Evolutionary conservation across 306 rosid genomes (phyloP).

Genomic region (Pyrus bretschneideri): DNA sequence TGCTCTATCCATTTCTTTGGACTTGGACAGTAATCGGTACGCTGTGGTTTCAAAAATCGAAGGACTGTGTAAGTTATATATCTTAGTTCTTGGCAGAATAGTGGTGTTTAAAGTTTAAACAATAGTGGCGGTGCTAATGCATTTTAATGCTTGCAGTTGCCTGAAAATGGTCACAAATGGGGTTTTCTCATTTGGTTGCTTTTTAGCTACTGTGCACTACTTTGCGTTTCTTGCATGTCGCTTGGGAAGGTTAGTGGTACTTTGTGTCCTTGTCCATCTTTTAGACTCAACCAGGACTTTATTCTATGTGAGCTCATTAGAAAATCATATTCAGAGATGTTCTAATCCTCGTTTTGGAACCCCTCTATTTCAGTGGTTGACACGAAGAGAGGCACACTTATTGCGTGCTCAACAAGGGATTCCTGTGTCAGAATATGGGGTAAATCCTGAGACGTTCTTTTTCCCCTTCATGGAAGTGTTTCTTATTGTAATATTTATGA

Average conservation of each 20-base stretch:
- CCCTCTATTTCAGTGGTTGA: constrained; percentile 64
- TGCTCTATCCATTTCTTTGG: constrained; percentile 96
- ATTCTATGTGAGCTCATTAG: constrained; percentile 5
- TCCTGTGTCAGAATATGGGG: constrained; percentile 94
- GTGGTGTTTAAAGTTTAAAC: not conserved
- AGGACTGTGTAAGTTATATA: constrained; percentile 63
- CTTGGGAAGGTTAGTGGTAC: constrained; percentile 72
- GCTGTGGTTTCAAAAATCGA: constrained; percentile 73
- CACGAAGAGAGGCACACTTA: constrained; percentile 89
- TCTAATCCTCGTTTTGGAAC: constrained; percentile 24
- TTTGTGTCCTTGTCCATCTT: not conserved
- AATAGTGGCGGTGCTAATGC: constrained; percentile 15
- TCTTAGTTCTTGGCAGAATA: not conserved
- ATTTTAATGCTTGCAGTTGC: constrained; percentile 55
- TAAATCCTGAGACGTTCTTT: constrained; percentile 15
- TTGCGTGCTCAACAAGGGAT: constrained; percentile 96
- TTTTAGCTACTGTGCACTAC: constrained; percentile 88
- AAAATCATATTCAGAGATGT: not conserved
- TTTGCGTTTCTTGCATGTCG: constrained; percentile 83
- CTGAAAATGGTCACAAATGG: constrained; percentile 92
- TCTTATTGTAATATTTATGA: not conserved
- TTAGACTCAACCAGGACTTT: not conserved
- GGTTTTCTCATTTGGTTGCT: constrained; percentile 97
- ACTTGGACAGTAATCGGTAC: constrained; percentile 93
- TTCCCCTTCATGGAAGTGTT: not conserved